A percentile compares a stretch with the other conserved stretches of the same genome.
These are phyloP conservation scores for Syncephalastrum monosporum DNA, from an alignment of 371 early-diverging fungal genomes.

Conservation along the genomic window DNA sequence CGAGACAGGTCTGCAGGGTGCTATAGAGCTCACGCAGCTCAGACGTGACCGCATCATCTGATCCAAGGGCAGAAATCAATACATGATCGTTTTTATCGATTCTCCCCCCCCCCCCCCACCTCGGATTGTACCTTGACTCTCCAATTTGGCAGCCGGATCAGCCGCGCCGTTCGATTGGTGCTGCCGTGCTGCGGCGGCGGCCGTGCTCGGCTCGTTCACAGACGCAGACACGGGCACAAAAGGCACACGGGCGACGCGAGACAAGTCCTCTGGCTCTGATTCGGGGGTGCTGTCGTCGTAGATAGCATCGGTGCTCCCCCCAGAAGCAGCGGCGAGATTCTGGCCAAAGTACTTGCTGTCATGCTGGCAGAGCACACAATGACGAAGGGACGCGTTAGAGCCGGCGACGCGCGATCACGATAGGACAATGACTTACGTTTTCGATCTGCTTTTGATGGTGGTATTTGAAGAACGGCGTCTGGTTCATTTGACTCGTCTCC, in stretches of 20 bases:
- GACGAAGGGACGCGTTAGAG: not conserved
- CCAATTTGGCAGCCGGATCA: conserved; percentile 6
- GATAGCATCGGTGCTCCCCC: conserved; percentile 1
- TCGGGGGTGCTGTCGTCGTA: too few relatives aligned
- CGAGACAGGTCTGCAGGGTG: conserved; percentile 68
- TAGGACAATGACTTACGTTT: conserved; percentile 26
- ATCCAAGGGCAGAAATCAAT: not conserved
- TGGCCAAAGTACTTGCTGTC: conserved; percentile 48
- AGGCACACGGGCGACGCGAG: too few relatives aligned
- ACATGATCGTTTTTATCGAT: not conserved
- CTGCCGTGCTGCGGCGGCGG: not conserved
- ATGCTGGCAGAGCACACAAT: conserved; percentile 20
- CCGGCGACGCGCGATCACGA: not conserved
- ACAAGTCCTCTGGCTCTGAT: too few relatives aligned
- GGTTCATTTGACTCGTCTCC: conserved; percentile 15
- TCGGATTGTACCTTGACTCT: not conserved
- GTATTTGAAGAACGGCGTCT: conserved; percentile 47
- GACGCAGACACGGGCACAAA: too few relatives aligned
- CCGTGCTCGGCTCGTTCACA: too few relatives aligned
- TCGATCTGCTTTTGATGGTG: conserved; percentile 42
- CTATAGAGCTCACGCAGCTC: conserved; percentile 53
- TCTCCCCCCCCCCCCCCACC: too few relatives aligned
- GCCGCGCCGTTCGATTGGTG: not conserved
- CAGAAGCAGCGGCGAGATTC: conserved; percentile 19
- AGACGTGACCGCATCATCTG: conserved; percentile 53